Base-by-base conservation (phyloP, 768 basidiomycete species). In the Leccinum barrowsii region DNA sequence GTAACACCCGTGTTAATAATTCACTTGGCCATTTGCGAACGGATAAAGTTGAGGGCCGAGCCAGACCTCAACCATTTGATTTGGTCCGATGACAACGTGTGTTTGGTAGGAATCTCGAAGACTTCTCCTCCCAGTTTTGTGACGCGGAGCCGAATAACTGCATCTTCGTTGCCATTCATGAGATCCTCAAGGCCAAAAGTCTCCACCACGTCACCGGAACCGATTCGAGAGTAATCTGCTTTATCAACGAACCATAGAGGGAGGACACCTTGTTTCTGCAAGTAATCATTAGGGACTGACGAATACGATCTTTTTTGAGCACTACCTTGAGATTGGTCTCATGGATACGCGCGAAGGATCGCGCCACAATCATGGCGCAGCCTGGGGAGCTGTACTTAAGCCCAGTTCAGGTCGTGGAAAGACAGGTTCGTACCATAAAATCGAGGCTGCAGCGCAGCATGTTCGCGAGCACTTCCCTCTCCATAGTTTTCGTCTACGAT, bases 401-500 rank as follows among this genome's bases (percentile, higher is more conserved):
- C 13, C 55, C 34, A 44, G 47, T 17, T 28, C 40, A 35, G 19
- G n/a, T 35, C 13, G 26, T 37, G 30, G 40, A 15, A 53, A 50
- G 1, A 19, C 8, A 21, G 32, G 4, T 11, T 64, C 74, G 47
- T 65, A 87, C 90, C 92, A 63, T 92, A 94, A 77, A 94, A 97
- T 19, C 97, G 84, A 24, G 97, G 97, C 70, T 98, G 96, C 34
- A 99, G 79, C 21, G 97, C 94, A 35, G 97, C 97, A 72, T 99
- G 97, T 74, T 99, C 97, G 56, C 97, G 85, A 7, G 97, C 97
- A 65, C 92, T 95, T 28, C 97, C 97, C 73, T 99, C 97, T 2
- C 97, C 97, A 70, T 98, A 96, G 70, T 96, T 97, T 8, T 98
- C 95, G 67, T 97, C 95, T 1, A 98, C 96, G 34, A 99, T 76